Evolutionary conservation across 2,329 filamentous ascomycete species (phyloP).

Genomic region (Penicillium sp.): DNA sequence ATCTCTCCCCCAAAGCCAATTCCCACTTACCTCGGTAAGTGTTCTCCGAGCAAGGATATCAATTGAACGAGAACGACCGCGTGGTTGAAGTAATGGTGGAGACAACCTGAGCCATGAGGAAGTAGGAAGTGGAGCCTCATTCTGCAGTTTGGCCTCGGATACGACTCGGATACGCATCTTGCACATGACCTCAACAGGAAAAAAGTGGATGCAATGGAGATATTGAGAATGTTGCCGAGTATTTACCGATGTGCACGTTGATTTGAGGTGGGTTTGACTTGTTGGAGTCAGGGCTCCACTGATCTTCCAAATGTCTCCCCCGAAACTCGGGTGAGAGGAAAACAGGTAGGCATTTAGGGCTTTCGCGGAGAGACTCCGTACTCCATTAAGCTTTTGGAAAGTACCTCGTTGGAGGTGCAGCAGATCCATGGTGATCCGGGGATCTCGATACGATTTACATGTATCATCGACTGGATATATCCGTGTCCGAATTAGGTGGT

Average conservation of each 20-base stretch:
- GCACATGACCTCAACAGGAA: not conserved
- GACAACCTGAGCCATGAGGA: not conserved
- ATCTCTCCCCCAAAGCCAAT: not conserved
- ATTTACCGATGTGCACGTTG: not conserved
- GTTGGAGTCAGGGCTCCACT: not conserved
- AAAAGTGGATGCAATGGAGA: not conserved
- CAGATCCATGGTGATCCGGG: conserved; percentile 23
- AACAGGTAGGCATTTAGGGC: not conserved
- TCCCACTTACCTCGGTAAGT: not conserved
- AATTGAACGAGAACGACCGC: not conserved
- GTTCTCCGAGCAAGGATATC: not conserved
- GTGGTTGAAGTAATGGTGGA: not conserved
- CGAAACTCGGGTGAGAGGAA: not conserved
- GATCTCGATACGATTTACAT: conserved; percentile 5
- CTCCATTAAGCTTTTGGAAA: conserved; percentile 12
- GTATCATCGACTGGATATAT: not conserved
- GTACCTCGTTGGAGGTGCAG: not conserved
- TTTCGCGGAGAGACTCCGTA: not conserved
- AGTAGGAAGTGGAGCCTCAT: not conserved
- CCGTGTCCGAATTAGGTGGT: not conserved
- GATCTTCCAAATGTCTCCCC: not conserved
- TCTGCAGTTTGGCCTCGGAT: not conserved
- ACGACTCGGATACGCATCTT: conserved; percentile 4
- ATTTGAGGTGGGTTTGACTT: not conserved
- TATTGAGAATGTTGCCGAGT: not conserved